phyloP scores from a whole-genome alignment of 148 eudicot species.

The Heliamphora exappendiculata region DNA sequence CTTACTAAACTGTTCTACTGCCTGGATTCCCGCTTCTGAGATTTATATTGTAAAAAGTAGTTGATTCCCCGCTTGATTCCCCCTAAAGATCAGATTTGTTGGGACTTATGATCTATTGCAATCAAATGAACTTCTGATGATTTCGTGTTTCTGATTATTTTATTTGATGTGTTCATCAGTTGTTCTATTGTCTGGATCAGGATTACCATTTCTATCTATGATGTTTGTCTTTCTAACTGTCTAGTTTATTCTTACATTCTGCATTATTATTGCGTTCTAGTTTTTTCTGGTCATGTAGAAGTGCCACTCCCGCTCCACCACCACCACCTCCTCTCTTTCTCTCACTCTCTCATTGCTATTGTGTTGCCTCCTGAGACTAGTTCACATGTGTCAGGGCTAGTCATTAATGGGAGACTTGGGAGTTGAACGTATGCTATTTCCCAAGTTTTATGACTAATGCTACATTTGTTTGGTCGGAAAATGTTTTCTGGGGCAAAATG shows the following conservation, averaged over 20 bases:
- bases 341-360: not conserved
- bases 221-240: not conserved
- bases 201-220: no score
- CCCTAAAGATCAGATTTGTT: not conserved
- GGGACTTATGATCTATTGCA: not conserved
- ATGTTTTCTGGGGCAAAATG: no score
- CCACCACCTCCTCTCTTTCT: not conserved
- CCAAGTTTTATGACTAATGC: not conserved
- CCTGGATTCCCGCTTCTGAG: not conserved
- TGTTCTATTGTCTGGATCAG: not conserved
- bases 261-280: not conserved
- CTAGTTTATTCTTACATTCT: not conserved
- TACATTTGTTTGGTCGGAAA: no score
- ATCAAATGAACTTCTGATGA: not conserved
- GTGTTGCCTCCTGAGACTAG: not conserved
- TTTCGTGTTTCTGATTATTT: not conserved
- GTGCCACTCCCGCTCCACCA: no score
- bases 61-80: not conserved
- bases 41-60: constrained; percentile 2
- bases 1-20: not conserved
- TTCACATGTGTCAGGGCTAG: not conserved
- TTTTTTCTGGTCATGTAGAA: not conserved
- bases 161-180: not conserved
- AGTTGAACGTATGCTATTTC: not conserved
- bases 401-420: not conserved